Evolutionary conservation across 495 filamentous ascomycete genomes (phyloP).

Genomic region (Penicillium waksmanii): DNA sequence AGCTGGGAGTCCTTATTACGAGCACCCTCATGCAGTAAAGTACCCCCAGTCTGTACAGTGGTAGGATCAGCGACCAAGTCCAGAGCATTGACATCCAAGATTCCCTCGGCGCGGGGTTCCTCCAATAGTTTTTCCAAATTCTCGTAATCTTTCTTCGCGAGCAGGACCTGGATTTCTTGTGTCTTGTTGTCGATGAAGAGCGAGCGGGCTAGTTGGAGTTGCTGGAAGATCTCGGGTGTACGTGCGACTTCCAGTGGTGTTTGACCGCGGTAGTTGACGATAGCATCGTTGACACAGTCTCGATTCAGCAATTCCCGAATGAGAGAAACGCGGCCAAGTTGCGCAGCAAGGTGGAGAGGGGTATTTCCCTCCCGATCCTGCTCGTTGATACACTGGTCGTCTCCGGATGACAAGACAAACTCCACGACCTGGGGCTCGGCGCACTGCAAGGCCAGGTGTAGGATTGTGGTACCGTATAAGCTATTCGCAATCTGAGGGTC

Average conservation of each 20-base stretch:
- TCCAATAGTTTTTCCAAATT: constrained; percentile 76
- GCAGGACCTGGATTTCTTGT: constrained; percentile 76
- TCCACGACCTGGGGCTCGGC: constrained; percentile 96
- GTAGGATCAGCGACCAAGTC: constrained; percentile 82
- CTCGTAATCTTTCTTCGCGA: constrained; percentile 73
- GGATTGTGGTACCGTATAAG: constrained; percentile 80
- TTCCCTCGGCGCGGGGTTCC: constrained; percentile 79
- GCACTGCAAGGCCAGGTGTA: constrained; percentile 96
- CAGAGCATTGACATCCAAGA: constrained; percentile 86
- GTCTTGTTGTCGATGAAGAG: constrained; percentile 87
- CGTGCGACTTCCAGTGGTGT: constrained; percentile 86
- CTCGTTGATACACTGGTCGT: constrained; percentile 78
- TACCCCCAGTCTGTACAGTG: constrained; percentile 78
- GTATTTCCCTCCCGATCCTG: constrained; percentile 93
- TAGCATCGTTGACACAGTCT: constrained; percentile 81
- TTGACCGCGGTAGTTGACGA: constrained; percentile 87
- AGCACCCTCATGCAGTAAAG: constrained; percentile 90
- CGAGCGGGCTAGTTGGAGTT: constrained; percentile 87
- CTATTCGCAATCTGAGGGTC: constrained; percentile 44
- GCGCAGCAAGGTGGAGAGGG: constrained; percentile 84
- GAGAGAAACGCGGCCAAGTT: constrained; percentile 75
- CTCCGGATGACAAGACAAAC: constrained; percentile 77
- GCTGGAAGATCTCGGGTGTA: constrained; percentile 92
- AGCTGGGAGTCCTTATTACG: constrained; percentile 80
- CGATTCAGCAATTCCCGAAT: constrained; percentile 81